A percentile compares a stretch with the other conserved stretches of the same genome.
Conservation (phyloP, 2,329 filamentous ascomycete genomes). For the Neophaeococcomyces aloes region DNA sequence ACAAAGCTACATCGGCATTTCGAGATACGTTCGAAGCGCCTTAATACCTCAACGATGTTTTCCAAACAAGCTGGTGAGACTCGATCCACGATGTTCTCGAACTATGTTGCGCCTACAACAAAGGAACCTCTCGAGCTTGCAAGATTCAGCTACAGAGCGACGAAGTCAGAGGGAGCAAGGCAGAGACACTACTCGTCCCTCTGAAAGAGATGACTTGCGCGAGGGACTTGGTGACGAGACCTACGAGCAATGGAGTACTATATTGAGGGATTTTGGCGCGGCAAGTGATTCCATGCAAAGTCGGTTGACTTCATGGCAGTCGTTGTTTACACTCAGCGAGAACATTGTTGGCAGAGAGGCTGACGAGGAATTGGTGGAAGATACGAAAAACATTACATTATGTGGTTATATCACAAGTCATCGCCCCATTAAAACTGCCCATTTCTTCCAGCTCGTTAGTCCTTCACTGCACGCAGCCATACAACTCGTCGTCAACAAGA, state of each 20-base stretch:
- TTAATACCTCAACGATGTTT: background rate
- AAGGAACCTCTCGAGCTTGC: background rate
- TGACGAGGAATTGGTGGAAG: background rate
- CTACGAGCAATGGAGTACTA: background rate
- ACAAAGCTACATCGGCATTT: conserved; percentile 30
- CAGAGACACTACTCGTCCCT: background rate
- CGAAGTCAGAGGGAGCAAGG: background rate
- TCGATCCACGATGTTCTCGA: background rate
- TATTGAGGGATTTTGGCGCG: no score
- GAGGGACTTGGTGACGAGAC: background rate
- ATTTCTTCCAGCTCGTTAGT: conserved; percentile 17
- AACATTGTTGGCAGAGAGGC: background rate
- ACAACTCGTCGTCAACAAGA: conserved; percentile 18
- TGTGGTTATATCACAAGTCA: conserved; percentile 19
- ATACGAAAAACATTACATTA: conserved; percentile 6
- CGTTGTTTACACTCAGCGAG: background rate
- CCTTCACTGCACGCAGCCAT: conserved; percentile 12
- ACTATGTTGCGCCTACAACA: background rate
- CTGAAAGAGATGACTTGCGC: background rate
- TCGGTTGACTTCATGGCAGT: conserved; percentile 1
- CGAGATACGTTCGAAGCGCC: conserved; percentile 24
- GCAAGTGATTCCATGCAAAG: background rate
- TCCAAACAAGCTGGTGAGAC: background rate
- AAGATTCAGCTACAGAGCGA: background rate
- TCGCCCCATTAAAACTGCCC: conserved; percentile 12